Evolutionary conservation across 2,329 filamentous ascomycete species (phyloP), one percentile per base, ranked within the genome.

Genomic region (Fusarium succisae): DNA sequence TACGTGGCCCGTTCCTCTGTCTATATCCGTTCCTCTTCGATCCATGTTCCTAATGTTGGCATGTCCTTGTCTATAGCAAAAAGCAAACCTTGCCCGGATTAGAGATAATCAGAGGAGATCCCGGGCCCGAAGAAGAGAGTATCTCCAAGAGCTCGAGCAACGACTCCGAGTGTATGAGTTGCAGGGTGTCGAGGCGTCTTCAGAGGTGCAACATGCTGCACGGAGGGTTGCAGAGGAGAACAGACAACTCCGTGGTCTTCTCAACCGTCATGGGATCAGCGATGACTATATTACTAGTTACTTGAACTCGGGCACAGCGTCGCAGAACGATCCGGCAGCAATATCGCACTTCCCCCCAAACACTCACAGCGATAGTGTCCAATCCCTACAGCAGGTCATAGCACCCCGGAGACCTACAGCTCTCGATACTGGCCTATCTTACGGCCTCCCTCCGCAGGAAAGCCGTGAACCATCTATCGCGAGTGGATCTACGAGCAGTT

Each of bases 31-130:
- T 56, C 59, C 44, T 48, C 47, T 41, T 56, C 56, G 53, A 66
- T 65, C 62, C 56, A 44, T 66, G 62, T 73, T 71, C 66, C 67
- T 77, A 65, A 75, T 64, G 35, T 39, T 57, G 63, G 66, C 37
- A 56, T 59, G 61, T 69, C 70, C 45, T 39, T 67, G 28, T 64
- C 56, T 65, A 28, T 73, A 83, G 82, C 81, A 83, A 73, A 82
- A 81, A 69, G 81, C 81, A 69, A 84, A 84, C 65, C 78, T 84
- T 75, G 82, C 82, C 70, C 91, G 92, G 66, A 91, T 94, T 74
- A 89, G 93, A 73, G 91, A 95, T 77, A 95, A 95, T 77, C 93
- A 95, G 80, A 87, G 93, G 63, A 90, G 92, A 70, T 94, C 91
- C n/a, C 90, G 93, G 60, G 92, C 92, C 51, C 88, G 92, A 41